Evolutionary conservation across 331 rosid genomes (phyloP).

Genomic region (Spiraea crenata): DNA sequence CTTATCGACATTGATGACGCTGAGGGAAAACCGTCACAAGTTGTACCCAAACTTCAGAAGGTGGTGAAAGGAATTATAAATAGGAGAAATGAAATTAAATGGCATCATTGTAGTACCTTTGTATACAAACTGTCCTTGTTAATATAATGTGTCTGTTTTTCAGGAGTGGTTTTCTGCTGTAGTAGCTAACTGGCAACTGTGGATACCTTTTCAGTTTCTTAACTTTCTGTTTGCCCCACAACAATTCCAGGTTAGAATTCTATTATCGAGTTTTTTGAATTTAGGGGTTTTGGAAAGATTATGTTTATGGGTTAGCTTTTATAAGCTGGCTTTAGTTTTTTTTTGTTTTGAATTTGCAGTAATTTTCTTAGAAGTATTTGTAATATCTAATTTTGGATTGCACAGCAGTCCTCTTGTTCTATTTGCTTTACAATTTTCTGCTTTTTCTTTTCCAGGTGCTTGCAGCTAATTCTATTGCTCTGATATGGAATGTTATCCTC

Average conservation of each 20-base stretch:
- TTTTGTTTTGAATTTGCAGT: neutral
- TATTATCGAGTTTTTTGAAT: neutral
- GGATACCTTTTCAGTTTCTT: constrained; percentile 97
- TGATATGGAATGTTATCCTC: constrained; percentile 91
- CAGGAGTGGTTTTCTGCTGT: constrained; percentile 95
- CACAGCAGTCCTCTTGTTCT: neutral
- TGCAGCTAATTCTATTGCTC: constrained; percentile 78
- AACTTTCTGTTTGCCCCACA: constrained; percentile 96
- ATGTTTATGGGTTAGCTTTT: neutral
- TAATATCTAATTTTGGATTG: constrained; percentile 20
- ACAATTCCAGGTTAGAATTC: constrained; percentile 78
- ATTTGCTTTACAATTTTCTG: neutral
- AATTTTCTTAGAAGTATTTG: neutral
- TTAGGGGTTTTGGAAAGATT: neutral
- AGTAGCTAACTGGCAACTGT: constrained; percentile 85
- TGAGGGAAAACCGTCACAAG: constrained; percentile 71
- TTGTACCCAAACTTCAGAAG: constrained; percentile 87
- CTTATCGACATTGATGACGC: constrained; percentile 68
- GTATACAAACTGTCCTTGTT: constrained; percentile 23
- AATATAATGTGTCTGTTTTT: constrained; percentile 30
- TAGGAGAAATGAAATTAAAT: constrained; percentile 7
- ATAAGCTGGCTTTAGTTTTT: neutral
- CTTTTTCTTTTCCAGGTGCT: constrained; percentile 66
- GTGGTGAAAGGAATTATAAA: constrained; percentile 36
- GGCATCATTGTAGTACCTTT: constrained; percentile 9